A percentile compares a stretch with the other conserved stretches of the same genome.
These are phyloP conservation scores for Chiua virens DNA, from an alignment of 768 basidiomycete genomes.

Conservation along the genomic window DNA sequence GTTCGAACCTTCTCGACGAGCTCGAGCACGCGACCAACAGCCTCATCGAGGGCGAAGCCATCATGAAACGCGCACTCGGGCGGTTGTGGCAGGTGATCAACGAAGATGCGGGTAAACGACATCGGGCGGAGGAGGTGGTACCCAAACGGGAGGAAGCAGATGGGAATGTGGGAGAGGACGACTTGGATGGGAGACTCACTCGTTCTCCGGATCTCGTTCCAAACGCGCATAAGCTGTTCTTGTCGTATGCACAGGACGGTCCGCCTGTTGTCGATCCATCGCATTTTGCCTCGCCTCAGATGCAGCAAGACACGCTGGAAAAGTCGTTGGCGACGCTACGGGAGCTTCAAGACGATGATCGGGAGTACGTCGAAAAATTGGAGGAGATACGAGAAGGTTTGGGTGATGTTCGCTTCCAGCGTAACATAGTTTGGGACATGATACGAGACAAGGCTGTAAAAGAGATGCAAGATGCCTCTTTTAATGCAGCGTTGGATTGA, in stretches of 20 bases:
- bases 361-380: slow-evolving; percentile 83
- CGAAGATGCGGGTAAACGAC: slow-evolving; percentile 55
- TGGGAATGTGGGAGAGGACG: slow-evolving; percentile 43
- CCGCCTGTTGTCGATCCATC: slow-evolving; percentile 54
- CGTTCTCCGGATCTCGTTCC: slow-evolving; percentile 70
- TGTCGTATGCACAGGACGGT: slow-evolving; percentile 50
- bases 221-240: slow-evolving; percentile 64
- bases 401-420: slow-evolving; percentile 70
- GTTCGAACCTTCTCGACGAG: slow-evolving; percentile 74
- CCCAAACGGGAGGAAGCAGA: slow-evolving; percentile 73
- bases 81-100: slow-evolving; percentile 79
- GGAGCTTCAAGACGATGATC: slow-evolving; percentile 82
- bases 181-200: slow-evolving; percentile 44
- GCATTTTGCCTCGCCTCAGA: slow-evolving; percentile 62
- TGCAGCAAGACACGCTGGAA: slow-evolving; percentile 69
- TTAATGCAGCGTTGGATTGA: slow-evolving; percentile 33
- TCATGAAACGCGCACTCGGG: slow-evolving; percentile 71
- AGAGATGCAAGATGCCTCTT: slow-evolving; percentile 70
- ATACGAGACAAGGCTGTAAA: slow-evolving; percentile 72
- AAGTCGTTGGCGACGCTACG: slow-evolving; percentile 71
- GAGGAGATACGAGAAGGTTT: slow-evolving; percentile 82
- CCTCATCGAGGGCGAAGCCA: slow-evolving; percentile 80
- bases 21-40: slow-evolving; percentile 80
- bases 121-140: slow-evolving; percentile 42
- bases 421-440: slow-evolving; percentile 73